phyloP scores from a whole-genome alignment of 2,329 filamentous ascomycete species.

The Sclerotinia trifoliorum region DNA sequence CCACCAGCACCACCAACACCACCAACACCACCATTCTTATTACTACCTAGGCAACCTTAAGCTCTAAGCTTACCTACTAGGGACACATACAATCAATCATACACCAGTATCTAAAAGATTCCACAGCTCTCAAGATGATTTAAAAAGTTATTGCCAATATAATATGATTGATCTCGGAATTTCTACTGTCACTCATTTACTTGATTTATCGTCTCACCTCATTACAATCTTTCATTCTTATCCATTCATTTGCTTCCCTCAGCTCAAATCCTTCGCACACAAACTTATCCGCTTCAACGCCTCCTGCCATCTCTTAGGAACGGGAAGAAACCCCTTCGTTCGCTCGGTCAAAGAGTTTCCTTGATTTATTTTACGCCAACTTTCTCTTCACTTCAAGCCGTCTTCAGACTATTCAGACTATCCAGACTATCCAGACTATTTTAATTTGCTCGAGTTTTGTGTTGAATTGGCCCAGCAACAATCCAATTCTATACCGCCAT shows the following conservation, averaged over 20 bases:
- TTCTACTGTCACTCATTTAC: neutral
- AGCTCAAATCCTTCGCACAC: constrained; percentile 8
- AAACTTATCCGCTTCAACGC: constrained; percentile 12
- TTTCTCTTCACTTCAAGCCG: constrained; percentile 3
- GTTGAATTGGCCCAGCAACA: constrained; percentile 13
- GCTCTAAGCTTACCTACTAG: no score
- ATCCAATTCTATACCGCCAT: constrained; percentile 13
- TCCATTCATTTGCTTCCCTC: constrained; percentile 11
- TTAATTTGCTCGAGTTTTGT: neutral
- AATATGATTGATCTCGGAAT: neutral
- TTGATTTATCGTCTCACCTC: constrained; percentile 1
- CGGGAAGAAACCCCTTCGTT: constrained; percentile 15
- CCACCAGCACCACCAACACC: no score
- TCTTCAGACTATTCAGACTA: neutral
- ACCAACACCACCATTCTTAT: no score
- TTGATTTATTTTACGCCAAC: constrained; percentile 7
- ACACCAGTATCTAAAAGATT: no score
- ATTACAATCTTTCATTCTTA: neutral
- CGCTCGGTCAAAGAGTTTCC: constrained; percentile 9
- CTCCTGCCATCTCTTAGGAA: constrained; percentile 3
- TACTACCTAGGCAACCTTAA: no score
- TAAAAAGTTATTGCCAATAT: neutral
- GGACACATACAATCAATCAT: no score
- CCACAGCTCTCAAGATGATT: neutral
- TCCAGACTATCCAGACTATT: neutral